Conservation (phyloP, 805 yeast genomes). For the Vanderwaltozyma yarrowii region DNA sequence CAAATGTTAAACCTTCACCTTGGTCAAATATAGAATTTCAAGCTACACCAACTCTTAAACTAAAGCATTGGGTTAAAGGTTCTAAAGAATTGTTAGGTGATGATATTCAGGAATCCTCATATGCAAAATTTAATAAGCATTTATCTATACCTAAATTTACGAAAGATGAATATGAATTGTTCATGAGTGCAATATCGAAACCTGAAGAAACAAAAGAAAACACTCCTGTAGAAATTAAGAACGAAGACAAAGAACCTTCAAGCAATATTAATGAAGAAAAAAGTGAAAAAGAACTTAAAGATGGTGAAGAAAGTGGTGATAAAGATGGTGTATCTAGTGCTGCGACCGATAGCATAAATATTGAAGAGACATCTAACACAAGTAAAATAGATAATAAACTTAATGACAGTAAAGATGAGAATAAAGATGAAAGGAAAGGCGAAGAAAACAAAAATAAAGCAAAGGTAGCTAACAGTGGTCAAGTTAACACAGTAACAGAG, state of each 20-base stretch:
- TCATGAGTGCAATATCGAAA: slow-evolving; percentile 34
- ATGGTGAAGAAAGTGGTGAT: slow-evolving; percentile 9
- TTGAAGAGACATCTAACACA: slow-evolving; percentile 54
- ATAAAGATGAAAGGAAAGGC: too few relatives aligned
- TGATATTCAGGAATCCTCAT: slow-evolving; percentile 38
- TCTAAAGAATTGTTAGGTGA: slow-evolving; percentile 34
- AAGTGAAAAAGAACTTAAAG: slow-evolving; percentile 11
- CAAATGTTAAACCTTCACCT: slow-evolving; percentile 58
- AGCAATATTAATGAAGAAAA: slow-evolving; percentile 15
- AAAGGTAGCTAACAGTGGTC: too few relatives aligned
- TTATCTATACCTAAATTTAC: slow-evolving; percentile 62
- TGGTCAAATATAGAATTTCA: slow-evolving; percentile 68
- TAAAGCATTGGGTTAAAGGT: slow-evolving; percentile 86
- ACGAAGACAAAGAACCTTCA: slow-evolving; percentile 4
- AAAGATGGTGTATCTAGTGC: too few relatives aligned
- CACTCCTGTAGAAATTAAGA: neutral
- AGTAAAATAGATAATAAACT: too few relatives aligned
- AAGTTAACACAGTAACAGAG: too few relatives aligned
- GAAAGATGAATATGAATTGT: slow-evolving; percentile 46
- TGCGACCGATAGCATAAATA: neutral
- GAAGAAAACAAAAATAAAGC: too few relatives aligned
- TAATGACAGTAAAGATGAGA: too few relatives aligned
- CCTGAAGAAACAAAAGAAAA: neutral
- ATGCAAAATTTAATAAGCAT: slow-evolving; percentile 62
- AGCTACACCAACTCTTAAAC: slow-evolving; percentile 40